Base-by-base conservation (phyloP, 176 grass and related monocot genomes). In the Themeda triandra region DNA sequence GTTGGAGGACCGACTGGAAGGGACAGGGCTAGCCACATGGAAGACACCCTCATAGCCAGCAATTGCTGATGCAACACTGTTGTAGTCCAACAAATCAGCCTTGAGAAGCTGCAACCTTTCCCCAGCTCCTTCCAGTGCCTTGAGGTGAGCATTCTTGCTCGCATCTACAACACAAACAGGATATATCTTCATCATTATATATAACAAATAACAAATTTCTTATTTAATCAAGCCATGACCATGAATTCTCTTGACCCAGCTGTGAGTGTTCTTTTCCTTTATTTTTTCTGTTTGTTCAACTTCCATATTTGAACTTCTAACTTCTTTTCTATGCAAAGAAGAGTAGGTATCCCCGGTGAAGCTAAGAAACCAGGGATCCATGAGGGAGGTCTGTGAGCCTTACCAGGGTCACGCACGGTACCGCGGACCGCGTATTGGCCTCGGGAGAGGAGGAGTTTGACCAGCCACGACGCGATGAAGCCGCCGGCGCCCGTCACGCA, bases 401-500 rank as follows among this genome's bases (percentile, higher is more conserved):
- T 56, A 97, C 94, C 83, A 21, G 83, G 90, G 65, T 97, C 83
- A 53, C 90, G 87, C 48, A 84, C 86, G 59, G 94, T 97, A 83
- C 94, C 94, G 35, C 89, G 94, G 82, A 97, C 94, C 0, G 21
- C 6, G 88, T 80, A 94, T 25, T 36, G 6, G 71, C 87, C 90
- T 18, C 89, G 77, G 82, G 86, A 89, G 54, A 97, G 94, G 25
- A 97, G 90, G 15, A 94, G 90, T 86, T 97, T 89, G 19, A 97
- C 86, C 13, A 92, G 90, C 86, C 81, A 92, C 17, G 94, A 92
- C 24, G 92, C 94, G 33, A 88, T 24, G 77, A 97, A 97, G 31
- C 94, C 94, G 30, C 90, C 90, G 1, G 92, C 94, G 31, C 90
- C 94, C 66, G 88, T 94, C 76, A 97, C 94, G 83, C 94, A 97